Evolutionary conservation across 371 early-diverging fungal species (phyloP), one percentile per base, ranked within the genome.

Genomic region (Dinochytrium kinnereticum): DNA sequence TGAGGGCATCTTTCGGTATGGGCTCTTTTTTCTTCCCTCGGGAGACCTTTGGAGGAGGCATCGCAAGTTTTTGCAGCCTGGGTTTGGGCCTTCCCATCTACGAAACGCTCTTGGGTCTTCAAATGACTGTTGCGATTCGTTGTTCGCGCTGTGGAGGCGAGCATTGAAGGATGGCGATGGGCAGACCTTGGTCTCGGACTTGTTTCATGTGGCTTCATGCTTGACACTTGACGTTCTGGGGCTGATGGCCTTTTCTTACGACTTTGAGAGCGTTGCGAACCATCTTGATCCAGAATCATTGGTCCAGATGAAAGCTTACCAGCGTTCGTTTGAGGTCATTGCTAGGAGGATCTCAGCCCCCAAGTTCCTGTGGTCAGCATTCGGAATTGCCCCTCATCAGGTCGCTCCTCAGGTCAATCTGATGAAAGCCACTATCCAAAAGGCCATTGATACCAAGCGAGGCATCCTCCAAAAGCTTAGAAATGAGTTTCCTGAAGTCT

Each of bases 61-160:
- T 65, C 78, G 85, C 30, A 85, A 85, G 68, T 70, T 74, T 26
- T 68, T 85, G 39, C 80, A 79, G 69, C 82, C 85, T 2, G 82
- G 76, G 19, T 85, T 85, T 72, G 80, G 72, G 33, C 85, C 85
- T 7, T 5, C 51, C 1, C 77, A 79, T 24, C 59, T 82, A 36
- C 76, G 78, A 19, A 28, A 76, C 33, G 72, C 65, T 24, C 49
- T 28, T 7, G 26, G 21, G 19, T 39, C 64, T 28, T 15, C 71
- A 10, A 49, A 53, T 24, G 17, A 30, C 0, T 34, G 24, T 28
- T n/a, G 53, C 13, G 51, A 40, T n/a, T 36, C 0, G 3, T 64
- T 74, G 0, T 21, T 31, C 19, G 68, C 50, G 21, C n/a, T 36
- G 5, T 74, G 75, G 75, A 24, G 26, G 57, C 10, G 30, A 7